Base-by-base conservation (phyloP, 257 asterid genomes). In the Salvia splendens region DNA sequence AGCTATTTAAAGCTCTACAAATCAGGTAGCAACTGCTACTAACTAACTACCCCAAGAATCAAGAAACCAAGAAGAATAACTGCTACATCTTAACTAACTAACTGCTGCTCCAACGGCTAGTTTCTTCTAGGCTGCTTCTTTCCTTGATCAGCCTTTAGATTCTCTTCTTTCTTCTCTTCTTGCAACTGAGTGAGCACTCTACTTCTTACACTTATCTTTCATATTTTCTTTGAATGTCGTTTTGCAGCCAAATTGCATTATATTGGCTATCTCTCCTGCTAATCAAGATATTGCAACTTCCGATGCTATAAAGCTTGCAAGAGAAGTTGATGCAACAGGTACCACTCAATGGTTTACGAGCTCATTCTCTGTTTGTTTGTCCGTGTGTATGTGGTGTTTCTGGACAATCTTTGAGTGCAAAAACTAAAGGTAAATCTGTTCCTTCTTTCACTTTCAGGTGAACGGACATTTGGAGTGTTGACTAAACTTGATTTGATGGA, bases 271-370 rank as follows among this genome's bases (percentile, higher is more conserved):
- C 73, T 92, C 98, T 77, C 98, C 98, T 32, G 98, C 98, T 60
- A 92, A 92, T 80, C 98, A 92, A 83, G 98, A 92, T 80, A 92
- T 92, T 53, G 98, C 98, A 62, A 92, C 98, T 72, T 92, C 98
- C 5, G 98, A 92, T 79, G 98, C 98, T 58, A 92, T 92, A 79
- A 92, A 92, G 81, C 95, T 92, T 61, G 97, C 98, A 70, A 85
- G 84, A 80, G 98, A 92, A 89, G 98, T 92, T 73, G 97, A 92
- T 79, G 93, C 97, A 51, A 60, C 97, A 60, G 97, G 98, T 92
- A 80, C 42, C 36, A n/a, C 5, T 55, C 12, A 40, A 67, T 17
- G 58, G 46, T 59, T 35, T 71, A 35, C 46, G 69, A 55, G 64
- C 40, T 59, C 71, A 41, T 10, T 47, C 56, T 61, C 45, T 77